Percentiles rank a stretch among this genome's conserved stretches.
These are phyloP conservation scores for Podaxis carcinomalis DNA, from an alignment of 768 basidiomycete species.

Conservation along the genomic window DNA sequence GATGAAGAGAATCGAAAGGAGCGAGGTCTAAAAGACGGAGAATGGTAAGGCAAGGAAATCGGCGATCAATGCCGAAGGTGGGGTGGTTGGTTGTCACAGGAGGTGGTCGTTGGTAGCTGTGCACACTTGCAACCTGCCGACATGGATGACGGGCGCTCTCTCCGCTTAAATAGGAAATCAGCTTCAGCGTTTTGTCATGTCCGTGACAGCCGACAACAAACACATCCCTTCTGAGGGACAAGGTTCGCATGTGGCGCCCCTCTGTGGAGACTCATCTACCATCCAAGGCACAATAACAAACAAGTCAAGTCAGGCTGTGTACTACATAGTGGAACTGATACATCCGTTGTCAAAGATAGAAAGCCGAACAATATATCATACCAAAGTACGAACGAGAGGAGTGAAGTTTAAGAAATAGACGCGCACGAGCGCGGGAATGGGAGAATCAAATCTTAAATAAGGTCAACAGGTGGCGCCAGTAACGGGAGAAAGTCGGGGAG, in stretches of 20 bases:
- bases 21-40: neutral
- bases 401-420: slow-evolving; percentile 11
- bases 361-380: slow-evolving; percentile 16
- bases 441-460: slow-evolving; percentile 5
- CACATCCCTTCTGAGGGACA: neutral
- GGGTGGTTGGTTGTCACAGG: neutral
- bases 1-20: neutral
- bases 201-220: neutral
- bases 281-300: neutral
- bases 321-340: slow-evolving; percentile 29
- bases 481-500: slow-evolving; percentile 13
- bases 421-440: slow-evolving; percentile 1
- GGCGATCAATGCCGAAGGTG: neutral
- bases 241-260: neutral
- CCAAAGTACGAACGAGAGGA: slow-evolving; percentile 1
- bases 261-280: neutral
- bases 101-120: neutral
- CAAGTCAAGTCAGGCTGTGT: neutral
- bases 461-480: slow-evolving; percentile 12
- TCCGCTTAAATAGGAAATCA: neutral
- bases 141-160: neutral
- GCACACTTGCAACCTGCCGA: neutral
- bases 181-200: neutral
- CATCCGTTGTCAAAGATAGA: slow-evolving; percentile 25
- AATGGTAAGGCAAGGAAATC: neutral